These are phyloP conservation scores for Chamaecrista fasciculata DNA, from an alignment of 306 rosid species.

Conservation along the genomic window DNA sequence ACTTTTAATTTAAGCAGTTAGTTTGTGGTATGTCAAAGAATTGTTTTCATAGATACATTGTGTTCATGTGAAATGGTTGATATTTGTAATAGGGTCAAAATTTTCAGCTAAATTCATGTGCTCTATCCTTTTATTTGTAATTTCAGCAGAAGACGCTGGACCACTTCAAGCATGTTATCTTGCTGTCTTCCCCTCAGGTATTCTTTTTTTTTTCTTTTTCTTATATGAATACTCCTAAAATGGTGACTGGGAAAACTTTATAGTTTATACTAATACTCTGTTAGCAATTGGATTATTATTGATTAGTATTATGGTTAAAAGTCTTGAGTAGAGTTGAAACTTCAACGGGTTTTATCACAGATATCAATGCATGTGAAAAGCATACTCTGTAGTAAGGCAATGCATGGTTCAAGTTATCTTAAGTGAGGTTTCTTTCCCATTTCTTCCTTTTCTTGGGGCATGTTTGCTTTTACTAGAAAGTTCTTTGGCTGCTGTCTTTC, in stretches of 20 bases:
- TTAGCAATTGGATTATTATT: conserved; percentile 1
- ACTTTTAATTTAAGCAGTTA: background rate
- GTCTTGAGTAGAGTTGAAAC: background rate
- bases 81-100: background rate
- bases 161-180: conserved; percentile 73
- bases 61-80: background rate
- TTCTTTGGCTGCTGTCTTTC: conserved; percentile 16
- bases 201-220: too few relatives aligned
- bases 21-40: background rate
- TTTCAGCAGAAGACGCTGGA: conserved; percentile 88
- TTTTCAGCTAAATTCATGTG: background rate
- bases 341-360: conserved; percentile 15
- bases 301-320: background rate
- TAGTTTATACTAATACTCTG: background rate
- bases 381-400: background rate
- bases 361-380: background rate
- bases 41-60: background rate
- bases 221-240: background rate
- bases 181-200: conserved; percentile 97
- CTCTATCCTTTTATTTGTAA: conserved; percentile 30
- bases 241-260: background rate
- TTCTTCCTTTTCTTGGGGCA: background rate
- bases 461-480: background rate
- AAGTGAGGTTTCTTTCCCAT: background rate
- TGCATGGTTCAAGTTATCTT: conserved; percentile 3